Conservation (phyloP, 495 filamentous ascomycete species). For the Delitschia confertaspora region DNA sequence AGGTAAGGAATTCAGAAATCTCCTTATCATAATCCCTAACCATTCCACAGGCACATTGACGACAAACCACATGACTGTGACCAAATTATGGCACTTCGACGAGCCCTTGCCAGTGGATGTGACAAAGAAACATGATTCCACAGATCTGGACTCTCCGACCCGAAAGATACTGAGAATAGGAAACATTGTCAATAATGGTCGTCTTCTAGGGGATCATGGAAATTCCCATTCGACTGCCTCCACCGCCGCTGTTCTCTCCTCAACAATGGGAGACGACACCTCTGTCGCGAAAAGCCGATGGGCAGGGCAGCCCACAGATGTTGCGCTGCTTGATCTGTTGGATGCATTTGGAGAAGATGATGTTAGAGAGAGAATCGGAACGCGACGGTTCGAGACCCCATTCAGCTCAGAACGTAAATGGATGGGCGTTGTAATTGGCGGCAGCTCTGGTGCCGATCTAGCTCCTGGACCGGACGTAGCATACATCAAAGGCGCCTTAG, state of each 20-base stretch:
- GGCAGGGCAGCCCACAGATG: conserved; percentile 95
- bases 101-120: conserved; percentile 61
- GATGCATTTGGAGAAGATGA: conserved; percentile 87
- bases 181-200: conserved; percentile 93
- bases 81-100: conserved; percentile 91
- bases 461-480: conserved; percentile 54
- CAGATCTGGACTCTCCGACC: conserved; percentile 60
- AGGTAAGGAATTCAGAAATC: conserved; percentile 36
- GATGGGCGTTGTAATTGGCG: conserved; percentile 84
- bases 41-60: conserved; percentile 67
- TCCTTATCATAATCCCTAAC: conserved; percentile 6
- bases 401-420: conserved; percentile 97
- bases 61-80: conserved; percentile 96
- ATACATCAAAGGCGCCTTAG: conserved; percentile 91
- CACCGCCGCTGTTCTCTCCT: conserved; percentile 67
- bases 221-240: conserved; percentile 57
- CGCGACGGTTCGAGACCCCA: conserved; percentile 70
- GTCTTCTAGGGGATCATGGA: conserved; percentile 54
- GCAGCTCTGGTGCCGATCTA: conserved; percentile 28
- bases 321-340: conserved; percentile 85
- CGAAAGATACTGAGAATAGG: conserved; percentile 76
- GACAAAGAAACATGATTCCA: conserved; percentile 56
- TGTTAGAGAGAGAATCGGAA: conserved; percentile 72
- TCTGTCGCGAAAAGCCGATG: conserved; percentile 68
- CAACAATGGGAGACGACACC: conserved; percentile 55